A percentile compares a stretch with the other conserved stretches of the same genome.
phyloP scores from a whole-genome alignment of 257 asterid species.

The Petrea volubilis region DNA sequence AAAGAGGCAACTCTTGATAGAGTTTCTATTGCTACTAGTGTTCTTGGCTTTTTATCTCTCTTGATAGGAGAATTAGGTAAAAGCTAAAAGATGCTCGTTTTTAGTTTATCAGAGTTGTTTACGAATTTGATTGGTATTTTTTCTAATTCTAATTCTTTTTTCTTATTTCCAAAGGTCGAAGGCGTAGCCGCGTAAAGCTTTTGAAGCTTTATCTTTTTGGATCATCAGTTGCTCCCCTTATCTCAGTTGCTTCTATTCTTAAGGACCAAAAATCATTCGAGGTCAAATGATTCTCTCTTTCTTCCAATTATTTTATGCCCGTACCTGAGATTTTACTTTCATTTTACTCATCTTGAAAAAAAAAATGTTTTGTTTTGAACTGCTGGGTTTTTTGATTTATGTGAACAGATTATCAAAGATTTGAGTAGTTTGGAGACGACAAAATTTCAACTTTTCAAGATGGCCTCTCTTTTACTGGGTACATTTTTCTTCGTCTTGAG shows the following conservation, averaged over 20 bases:
- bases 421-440: constrained; percentile 35
- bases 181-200: constrained; percentile 55
- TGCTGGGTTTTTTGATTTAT: neutral
- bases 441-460: constrained; percentile 32
- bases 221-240: constrained; percentile 53
- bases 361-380: too few species aligned
- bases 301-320: neutral
- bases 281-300: constrained; percentile 37
- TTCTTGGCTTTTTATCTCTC: constrained; percentile 53
- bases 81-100: neutral
- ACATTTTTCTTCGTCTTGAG: constrained; percentile 5
- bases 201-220: constrained; percentile 69
- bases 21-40: constrained; percentile 39
- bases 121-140: neutral
- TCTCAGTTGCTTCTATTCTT: constrained; percentile 42
- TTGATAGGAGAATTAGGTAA: constrained; percentile 78
- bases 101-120: neutral
- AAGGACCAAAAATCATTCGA: constrained; percentile 32
- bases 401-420: constrained; percentile 39
- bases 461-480: constrained; percentile 44
- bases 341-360: too few species aligned
- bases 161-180: constrained; percentile 59
- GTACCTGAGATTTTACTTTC: too few species aligned
- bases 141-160: neutral
- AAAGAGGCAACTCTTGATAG: constrained; percentile 46